Percentiles rank a stretch among this genome's conserved stretches.
These are phyloP conservation scores for Apiospora phragmitis DNA, from an alignment of 2,329 filamentous ascomycete genomes.

Conservation along the genomic window DNA sequence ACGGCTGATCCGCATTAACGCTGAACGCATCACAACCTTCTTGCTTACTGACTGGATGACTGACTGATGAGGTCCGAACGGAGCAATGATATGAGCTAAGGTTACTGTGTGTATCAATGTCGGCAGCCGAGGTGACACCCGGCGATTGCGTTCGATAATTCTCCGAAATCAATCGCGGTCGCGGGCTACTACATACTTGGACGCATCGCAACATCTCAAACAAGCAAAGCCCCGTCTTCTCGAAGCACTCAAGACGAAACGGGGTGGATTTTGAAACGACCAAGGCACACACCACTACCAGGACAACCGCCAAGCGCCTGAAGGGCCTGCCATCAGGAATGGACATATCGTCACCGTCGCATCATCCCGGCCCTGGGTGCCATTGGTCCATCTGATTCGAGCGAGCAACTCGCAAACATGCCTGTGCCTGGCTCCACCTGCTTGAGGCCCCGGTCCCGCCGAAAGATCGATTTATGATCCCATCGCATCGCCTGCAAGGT, in stretches of 20 bases:
- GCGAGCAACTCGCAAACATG: slow-evolving; percentile 5
- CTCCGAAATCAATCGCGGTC: neutral
- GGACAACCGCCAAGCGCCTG: neutral
- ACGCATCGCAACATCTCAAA: slow-evolving; percentile 2
- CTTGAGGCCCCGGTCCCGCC: neutral
- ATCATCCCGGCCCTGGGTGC: neutral
- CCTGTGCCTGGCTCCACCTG: neutral
- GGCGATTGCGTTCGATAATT: neutral
- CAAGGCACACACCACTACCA: neutral
- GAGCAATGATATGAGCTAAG: neutral
- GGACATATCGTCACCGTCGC: neutral
- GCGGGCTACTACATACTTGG: neutral
- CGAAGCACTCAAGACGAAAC: slow-evolving; percentile 1
- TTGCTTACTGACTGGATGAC: neutral
- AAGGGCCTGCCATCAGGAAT: neutral
- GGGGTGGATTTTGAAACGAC: neutral
- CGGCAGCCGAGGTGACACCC: neutral
- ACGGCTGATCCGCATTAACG: neutral
- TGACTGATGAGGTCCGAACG: neutral
- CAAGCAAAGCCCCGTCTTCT: neutral
- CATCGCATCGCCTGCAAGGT: slow-evolving; percentile 1
- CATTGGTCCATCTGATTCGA: neutral
- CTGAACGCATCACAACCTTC: neutral
- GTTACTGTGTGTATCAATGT: neutral
- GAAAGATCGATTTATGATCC: neutral